phyloP scores from a whole-genome alignment of 1,139 yeast species.

The Citeromyces hawaiiensis region DNA sequence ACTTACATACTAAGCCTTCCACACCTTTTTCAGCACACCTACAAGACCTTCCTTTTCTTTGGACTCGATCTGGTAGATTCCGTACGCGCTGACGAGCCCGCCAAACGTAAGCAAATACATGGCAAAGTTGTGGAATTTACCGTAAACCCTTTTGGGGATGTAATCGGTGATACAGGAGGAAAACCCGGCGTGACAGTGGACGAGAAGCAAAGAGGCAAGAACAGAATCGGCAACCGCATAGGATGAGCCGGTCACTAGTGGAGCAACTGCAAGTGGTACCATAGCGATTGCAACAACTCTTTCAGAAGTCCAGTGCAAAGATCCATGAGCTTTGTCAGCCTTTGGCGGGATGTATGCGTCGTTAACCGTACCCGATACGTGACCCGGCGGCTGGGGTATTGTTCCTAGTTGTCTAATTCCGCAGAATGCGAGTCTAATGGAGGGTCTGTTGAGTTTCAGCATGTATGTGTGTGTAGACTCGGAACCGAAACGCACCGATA shows the following conservation, averaged over 20 bases:
- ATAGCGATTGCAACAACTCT: constrained; percentile 42
- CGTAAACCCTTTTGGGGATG: constrained; percentile 63
- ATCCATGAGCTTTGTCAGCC: constrained; percentile 43
- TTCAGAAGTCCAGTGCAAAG: constrained; percentile 65
- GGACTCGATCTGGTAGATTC: constrained; percentile 56
- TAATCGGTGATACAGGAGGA: constrained; percentile 72
- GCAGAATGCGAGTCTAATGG: not conserved
- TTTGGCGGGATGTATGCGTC: constrained; percentile 57
- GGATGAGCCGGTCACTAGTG: constrained; percentile 43
- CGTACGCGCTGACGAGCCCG: constrained; percentile 47
- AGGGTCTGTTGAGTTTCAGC: constrained; percentile 1
- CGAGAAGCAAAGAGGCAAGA: constrained; percentile 39
- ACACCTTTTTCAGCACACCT: constrained; percentile 26
- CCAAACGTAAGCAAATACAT: constrained; percentile 51
- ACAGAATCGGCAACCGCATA: constrained; percentile 42
- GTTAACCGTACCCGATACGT: constrained; percentile 62
- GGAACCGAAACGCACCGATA: not conserved
- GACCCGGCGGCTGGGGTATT: constrained; percentile 68
- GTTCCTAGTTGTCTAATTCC: constrained; percentile 20
- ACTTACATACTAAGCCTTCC: constrained; percentile 25
- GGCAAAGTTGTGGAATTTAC: constrained; percentile 50
- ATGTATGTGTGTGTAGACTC: not conserved
- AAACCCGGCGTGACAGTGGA: constrained; percentile 61
- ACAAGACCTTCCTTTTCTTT: constrained; percentile 48
- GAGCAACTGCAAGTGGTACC: constrained; percentile 52